Conservation (phyloP, 2,329 filamentous ascomycete species). For the Colletotrichum tofieldiae region DNA sequence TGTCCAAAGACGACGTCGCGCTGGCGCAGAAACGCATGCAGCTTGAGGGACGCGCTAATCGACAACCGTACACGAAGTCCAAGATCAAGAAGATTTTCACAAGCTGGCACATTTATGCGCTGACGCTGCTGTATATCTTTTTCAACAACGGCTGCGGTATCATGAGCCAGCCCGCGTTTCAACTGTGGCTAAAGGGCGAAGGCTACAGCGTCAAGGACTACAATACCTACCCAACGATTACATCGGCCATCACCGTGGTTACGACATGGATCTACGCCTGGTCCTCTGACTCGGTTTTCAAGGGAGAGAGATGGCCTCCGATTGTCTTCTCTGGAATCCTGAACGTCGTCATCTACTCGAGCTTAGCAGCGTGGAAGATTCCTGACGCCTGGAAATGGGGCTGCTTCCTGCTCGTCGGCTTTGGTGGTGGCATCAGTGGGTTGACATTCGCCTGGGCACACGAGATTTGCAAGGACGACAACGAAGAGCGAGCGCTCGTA, state of each 20-base stretch:
- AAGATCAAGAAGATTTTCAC: conserved; percentile 74
- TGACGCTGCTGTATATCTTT: conserved; percentile 72
- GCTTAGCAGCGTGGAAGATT: conserved; percentile 61
- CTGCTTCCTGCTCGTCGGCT: conserved; percentile 68
- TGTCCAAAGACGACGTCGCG: conserved; percentile 55
- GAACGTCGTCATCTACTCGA: conserved; percentile 58
- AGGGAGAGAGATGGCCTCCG: conserved; percentile 74
- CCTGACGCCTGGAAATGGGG: conserved; percentile 74
- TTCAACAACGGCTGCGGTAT: conserved; percentile 73
- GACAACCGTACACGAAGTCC: conserved; percentile 56
- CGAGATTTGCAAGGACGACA: conserved; percentile 65
- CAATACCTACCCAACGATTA: conserved; percentile 73
- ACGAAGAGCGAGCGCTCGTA: conserved; percentile 78
- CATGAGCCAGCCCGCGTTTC: conserved; percentile 69
- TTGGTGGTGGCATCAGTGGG: conserved; percentile 65
- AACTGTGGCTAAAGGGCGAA: conserved; percentile 62
- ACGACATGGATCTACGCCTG: conserved; percentile 76
- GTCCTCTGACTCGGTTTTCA: conserved; percentile 74
- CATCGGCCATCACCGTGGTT: conserved; percentile 67
- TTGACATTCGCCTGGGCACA: conserved; percentile 65
- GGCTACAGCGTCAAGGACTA: conserved; percentile 60
- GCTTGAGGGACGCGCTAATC: conserved; percentile 61
- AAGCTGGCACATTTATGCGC: conserved; percentile 75
- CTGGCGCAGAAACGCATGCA: conserved; percentile 59
- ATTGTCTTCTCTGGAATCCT: conserved; percentile 70